Base-by-base conservation (phyloP, 257 asterid genomes). In the Buddleja alternifolia region DNA sequence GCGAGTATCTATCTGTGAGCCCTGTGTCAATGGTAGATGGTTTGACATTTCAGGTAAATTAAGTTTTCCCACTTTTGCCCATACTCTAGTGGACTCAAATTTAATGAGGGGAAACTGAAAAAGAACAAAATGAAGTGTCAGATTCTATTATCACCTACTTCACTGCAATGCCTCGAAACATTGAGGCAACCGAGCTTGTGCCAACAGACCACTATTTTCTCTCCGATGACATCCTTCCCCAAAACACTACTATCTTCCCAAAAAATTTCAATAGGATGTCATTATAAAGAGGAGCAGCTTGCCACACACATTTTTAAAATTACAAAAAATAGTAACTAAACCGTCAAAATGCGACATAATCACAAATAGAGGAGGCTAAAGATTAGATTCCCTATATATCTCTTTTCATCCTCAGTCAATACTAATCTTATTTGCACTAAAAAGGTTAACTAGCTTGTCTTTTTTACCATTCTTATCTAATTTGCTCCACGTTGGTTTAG, bases 121-220 rank as follows among this genome's bases (percentile, higher is more conserved):
- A 10, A n/a, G n/a, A 60, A 70, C n/a, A 60, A 36, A 29, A 41
- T 16, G 16, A 68, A 48, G 25, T 34, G 54, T 4, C 8, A 15
- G 29, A 29, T 67, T 55, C 57, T 29, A 29, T 29, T 29, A 1
- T 29, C 34, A 20, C 47, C 37, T 55, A 39, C 21, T 24, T 14
- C 12, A 10, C 48, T 15, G 48, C 50, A 53, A 34, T 41, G 55
- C 21, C 39, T 66, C 24, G 48, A 37, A 66, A 12, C 29, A 29
- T 9, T 60, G 20, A 50, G n/a, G 45, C 45, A 51, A 34, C 50
- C 52, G 46, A 8, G 47, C 20, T 50, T 70, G 61, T 32, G 19
- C 46, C 62, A 60, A 8, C 24, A 50, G 51, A 60, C 20, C 39
- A 41, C 10, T 50, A 41, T 52, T 40, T 34, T n/a, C 64, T 9